Evolutionary conservation across 768 basidiomycete genomes (phyloP).

Genomic region (Phanerochaete carnosa): DNA sequence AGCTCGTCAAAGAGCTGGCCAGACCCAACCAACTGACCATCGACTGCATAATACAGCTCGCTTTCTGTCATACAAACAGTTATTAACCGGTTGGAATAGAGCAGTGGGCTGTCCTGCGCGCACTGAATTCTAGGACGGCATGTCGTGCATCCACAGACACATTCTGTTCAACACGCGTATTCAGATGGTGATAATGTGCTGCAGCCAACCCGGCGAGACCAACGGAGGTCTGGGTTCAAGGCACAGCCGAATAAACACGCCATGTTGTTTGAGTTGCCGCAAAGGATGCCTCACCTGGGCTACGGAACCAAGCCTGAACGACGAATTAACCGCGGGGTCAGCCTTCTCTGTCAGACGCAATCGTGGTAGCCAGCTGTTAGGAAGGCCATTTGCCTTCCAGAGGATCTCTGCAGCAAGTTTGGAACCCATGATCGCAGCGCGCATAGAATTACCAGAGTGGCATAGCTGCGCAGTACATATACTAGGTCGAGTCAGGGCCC

Average conservation of each 20-base stretch:
- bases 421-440: background rate
- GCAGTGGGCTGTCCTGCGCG: slow-evolving; percentile 14
- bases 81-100: background rate
- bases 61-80: slow-evolving; percentile 33
- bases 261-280: background rate
- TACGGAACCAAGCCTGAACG: slow-evolving; percentile 49
- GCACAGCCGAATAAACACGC: slow-evolving; percentile 1
- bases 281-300: slow-evolving; percentile 42
- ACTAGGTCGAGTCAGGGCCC: background rate
- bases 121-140: slow-evolving; percentile 53
- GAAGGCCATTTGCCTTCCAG: slow-evolving; percentile 42
- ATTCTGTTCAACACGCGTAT: slow-evolving; percentile 43
- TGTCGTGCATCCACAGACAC: slow-evolving; percentile 55
- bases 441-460: background rate
- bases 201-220: slow-evolving; percentile 53
- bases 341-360: slow-evolving; percentile 37
- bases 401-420: slow-evolving; percentile 21
- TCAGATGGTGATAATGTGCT: slow-evolving; percentile 44
- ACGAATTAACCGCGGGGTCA: slow-evolving; percentile 46
- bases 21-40: slow-evolving; percentile 31
- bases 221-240: slow-evolving; percentile 36
- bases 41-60: slow-evolving; percentile 47
- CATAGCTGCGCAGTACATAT: background rate
- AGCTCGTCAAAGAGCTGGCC: slow-evolving; percentile 43
- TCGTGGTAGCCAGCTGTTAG: slow-evolving; percentile 31